Percentiles rank a stretch among this genome's conserved stretches.
Evolutionary conservation across 148 eudicot species (phyloP).

Genomic region (Heliosperma pusillum): DNA sequence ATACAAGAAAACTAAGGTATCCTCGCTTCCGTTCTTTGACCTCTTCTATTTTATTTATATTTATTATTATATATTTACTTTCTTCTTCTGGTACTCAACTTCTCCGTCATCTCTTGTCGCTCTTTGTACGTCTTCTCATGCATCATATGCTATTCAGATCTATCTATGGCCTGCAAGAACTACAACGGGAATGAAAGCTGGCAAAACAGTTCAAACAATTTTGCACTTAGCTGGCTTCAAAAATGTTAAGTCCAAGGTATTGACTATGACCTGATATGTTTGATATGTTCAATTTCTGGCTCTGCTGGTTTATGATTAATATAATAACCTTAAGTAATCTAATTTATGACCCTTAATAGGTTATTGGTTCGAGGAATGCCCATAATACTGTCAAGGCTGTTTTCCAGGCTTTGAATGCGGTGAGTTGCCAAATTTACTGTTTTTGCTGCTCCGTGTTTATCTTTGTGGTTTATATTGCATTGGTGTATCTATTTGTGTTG

Average conservation of each 20-base stretch:
- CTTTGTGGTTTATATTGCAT: neutral
- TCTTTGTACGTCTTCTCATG: neutral
- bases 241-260: slow-evolving; percentile 89
- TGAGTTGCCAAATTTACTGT: slow-evolving; percentile 31
- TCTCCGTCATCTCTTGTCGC: neutral
- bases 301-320: neutral
- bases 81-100: neutral
- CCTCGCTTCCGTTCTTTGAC: neutral
- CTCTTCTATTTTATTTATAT: neutral
- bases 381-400: slow-evolving; percentile 86
- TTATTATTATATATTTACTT: too few species aligned
- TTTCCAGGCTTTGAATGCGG: slow-evolving; percentile 84
- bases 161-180: slow-evolving; percentile 92
- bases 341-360: slow-evolving; percentile 35
- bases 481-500: neutral
- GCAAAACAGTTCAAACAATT: slow-evolving; percentile 65
- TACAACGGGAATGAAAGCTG: slow-evolving; percentile 77
- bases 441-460: neutral
- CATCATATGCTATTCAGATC: slow-evolving; percentile 38
- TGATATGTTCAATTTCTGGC: neutral
- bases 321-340: neutral
- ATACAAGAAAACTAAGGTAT: slow-evolving; percentile 93
- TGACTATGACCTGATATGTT: neutral
- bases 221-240: slow-evolving; percentile 83
- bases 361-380: slow-evolving; percentile 87